phyloP scores from a whole-genome alignment of 2,329 filamentous ascomycete species.

The Arthrobotrys megalospora region DNA sequence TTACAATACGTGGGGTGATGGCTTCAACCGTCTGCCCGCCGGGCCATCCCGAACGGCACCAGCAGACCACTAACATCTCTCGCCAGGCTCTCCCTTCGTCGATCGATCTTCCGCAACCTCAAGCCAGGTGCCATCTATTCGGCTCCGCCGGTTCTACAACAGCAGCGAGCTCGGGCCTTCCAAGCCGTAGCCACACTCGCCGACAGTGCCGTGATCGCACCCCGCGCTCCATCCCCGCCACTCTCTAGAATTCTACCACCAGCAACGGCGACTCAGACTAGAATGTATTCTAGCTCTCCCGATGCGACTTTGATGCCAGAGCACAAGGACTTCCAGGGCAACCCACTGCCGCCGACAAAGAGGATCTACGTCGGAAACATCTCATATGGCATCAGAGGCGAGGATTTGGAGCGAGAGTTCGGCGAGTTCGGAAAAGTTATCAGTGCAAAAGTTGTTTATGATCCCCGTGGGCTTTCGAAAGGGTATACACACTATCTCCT shows the following conservation, averaged over 20 bases:
- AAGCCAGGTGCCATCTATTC: conserved; percentile 58
- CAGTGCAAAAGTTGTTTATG: conserved; percentile 73
- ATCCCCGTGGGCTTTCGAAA: conserved; percentile 77
- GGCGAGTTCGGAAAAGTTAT: conserved; percentile 73
- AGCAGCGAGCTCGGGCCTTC: conserved; percentile 56
- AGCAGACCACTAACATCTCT: conserved; percentile 5
- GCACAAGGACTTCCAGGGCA: conserved; percentile 41
- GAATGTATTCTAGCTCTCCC: conserved; percentile 37
- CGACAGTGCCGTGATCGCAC: conserved; percentile 36
- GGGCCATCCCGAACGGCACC: conserved; percentile 18
- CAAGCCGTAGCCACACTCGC: conserved; percentile 53
- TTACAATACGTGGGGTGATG: conserved; percentile 36
- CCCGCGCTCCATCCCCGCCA: conserved; percentile 52
- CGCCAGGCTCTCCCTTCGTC: conserved; percentile 54
- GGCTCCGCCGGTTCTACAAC: conserved; percentile 57
- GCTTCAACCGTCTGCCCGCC: conserved; percentile 13
- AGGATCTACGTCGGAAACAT: conserved; percentile 79
- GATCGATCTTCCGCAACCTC: conserved; percentile 60
- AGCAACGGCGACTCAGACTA: conserved; percentile 22
- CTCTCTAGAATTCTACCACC: conserved; percentile 48
- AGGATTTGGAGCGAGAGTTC: conserved; percentile 75
- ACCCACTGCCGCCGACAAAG: conserved; percentile 66
- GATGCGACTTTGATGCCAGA: background rate
- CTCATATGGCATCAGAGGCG: conserved; percentile 77
- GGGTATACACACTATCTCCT: conserved; percentile 71